Evolutionary conservation across 2,329 filamentous ascomycete species (phyloP).

Genomic region (Aschersonia sp.): DNA sequence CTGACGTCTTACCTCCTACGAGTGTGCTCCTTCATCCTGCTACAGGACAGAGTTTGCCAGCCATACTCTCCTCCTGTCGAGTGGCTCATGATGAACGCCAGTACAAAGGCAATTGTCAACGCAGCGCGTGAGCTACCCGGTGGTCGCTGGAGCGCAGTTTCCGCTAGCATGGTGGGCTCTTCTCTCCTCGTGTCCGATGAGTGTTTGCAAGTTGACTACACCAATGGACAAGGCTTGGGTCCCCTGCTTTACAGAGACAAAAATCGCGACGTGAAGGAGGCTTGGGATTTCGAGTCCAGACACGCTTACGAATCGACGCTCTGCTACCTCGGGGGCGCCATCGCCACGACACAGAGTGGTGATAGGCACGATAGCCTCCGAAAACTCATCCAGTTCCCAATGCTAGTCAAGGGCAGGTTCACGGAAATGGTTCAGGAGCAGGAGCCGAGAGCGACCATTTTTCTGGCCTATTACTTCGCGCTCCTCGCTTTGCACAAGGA

Average conservation of each 20-base stretch:
- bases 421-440: slow-evolving; percentile 5
- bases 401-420: slow-evolving; percentile 5
- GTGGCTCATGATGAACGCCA: slow-evolving; percentile 8
- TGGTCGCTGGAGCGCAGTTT: slow-evolving; percentile 2
- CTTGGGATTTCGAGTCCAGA: slow-evolving; percentile 7
- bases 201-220: slow-evolving; percentile 3
- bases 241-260: slow-evolving; percentile 1
- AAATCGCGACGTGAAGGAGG: slow-evolving; percentile 5
- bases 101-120: slow-evolving; percentile 4
- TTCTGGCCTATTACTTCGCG: slow-evolving; percentile 5
- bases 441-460: slow-evolving; percentile 1
- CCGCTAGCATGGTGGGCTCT: slow-evolving; percentile 3
- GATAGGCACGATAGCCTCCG: slow-evolving; percentile 1
- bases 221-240: slow-evolving; percentile 4
- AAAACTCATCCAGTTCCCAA: slow-evolving; percentile 5
- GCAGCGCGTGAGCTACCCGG: slow-evolving; percentile 3
- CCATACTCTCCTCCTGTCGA: slow-evolving; percentile 7
- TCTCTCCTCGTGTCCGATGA: slow-evolving; percentile 6
- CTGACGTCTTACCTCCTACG: slow-evolving; percentile 7
- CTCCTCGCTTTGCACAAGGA: slow-evolving; percentile 2
- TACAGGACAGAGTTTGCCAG: slow-evolving; percentile 5
- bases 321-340: slow-evolving; percentile 7
- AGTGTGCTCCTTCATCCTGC: slow-evolving; percentile 6
- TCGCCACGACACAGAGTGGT: slow-evolving; percentile 1
- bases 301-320: slow-evolving; percentile 8